Evolutionary conservation across 2,329 filamentous ascomycete species (phyloP).

Genomic region (Coniochaeta ligniaria): DNA sequence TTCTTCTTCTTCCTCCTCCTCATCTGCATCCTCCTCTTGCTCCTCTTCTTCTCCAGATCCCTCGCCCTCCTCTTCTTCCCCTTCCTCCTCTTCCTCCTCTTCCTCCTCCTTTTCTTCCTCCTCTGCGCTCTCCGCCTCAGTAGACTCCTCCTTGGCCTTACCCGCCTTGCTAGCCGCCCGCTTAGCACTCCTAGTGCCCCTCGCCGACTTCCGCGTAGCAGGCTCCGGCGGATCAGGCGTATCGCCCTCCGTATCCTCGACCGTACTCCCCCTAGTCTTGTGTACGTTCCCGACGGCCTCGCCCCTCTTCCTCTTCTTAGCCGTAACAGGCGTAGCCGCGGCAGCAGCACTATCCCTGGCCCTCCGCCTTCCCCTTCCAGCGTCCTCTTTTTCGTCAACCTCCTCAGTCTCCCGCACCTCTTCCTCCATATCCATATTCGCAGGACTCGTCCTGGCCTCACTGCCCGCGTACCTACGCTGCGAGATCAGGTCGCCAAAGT

Average conservation of each 20-base stretch:
- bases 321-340: conserved; percentile 12
- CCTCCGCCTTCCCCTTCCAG: background rate
- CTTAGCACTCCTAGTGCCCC: conserved; percentile 35
- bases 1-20: conserved; percentile 21
- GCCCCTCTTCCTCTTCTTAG: conserved; percentile 39
- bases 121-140: conserved; percentile 22
- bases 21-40: conserved; percentile 27
- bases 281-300: conserved; percentile 18
- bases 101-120: conserved; percentile 19
- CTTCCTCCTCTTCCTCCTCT: conserved; percentile 23
- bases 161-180: conserved; percentile 32
- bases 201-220: conserved; percentile 27
- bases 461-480: conserved; percentile 35
- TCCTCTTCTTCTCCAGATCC: conserved; percentile 27
- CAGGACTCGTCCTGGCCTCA: conserved; percentile 40
- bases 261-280: conserved; percentile 36
- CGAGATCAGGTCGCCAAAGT: conserved; percentile 40
- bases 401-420: conserved; percentile 1
- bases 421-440: conserved; percentile 28
- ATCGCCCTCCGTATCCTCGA: conserved; percentile 45
- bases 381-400: background rate
- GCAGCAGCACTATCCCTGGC: conserved; percentile 11
- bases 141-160: conserved; percentile 28
- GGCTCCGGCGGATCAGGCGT: conserved; percentile 25
- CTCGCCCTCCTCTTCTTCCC: conserved; percentile 18